These are phyloP conservation scores for Rickenella mellea DNA, from an alignment of 768 basidiomycete genomes.

Conservation along the genomic window DNA sequence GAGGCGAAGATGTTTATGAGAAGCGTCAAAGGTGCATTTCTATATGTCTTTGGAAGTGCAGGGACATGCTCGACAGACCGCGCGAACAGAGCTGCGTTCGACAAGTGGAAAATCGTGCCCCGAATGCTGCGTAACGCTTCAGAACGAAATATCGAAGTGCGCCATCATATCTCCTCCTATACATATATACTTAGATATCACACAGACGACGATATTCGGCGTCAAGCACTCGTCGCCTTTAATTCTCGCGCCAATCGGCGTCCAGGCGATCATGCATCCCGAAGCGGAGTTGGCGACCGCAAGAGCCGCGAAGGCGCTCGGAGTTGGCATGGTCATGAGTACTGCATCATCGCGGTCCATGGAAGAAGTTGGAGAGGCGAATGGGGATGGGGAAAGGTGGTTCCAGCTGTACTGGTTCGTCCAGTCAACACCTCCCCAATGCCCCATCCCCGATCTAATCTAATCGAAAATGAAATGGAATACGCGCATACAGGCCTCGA, in stretches of 20 bases:
- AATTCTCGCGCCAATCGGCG: slow-evolving; percentile 57
- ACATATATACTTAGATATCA: neutral
- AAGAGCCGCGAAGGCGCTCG: slow-evolving; percentile 49
- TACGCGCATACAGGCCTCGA: slow-evolving; percentile 40
- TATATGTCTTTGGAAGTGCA: slow-evolving; percentile 72
- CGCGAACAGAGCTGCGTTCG: slow-evolving; percentile 55
- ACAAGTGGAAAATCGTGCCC: slow-evolving; percentile 68
- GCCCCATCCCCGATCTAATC: neutral
- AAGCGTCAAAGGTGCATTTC: slow-evolving; percentile 44
- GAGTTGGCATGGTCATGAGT: slow-evolving; percentile 66
- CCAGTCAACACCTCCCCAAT: neutral
- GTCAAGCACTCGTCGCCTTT: slow-evolving; percentile 52
- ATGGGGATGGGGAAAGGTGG: slow-evolving; percentile 62
- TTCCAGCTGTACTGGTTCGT: slow-evolving; percentile 74
- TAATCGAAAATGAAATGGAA: neutral
- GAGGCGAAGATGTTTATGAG: neutral
- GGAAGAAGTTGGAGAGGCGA: slow-evolving; percentile 69
- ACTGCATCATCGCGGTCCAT: slow-evolving; percentile 65
- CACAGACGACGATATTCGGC: slow-evolving; percentile 21
- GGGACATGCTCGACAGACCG: slow-evolving; percentile 53
- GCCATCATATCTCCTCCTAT: slow-evolving; percentile 15
- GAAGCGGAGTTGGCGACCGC: slow-evolving; percentile 69
- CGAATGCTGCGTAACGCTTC: slow-evolving; percentile 64
- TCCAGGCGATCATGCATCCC: slow-evolving; percentile 63
- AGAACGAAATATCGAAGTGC: slow-evolving; percentile 48